phyloP scores from a whole-genome alignment of 345 rosid species.

The Trapa bicornis region DNA sequence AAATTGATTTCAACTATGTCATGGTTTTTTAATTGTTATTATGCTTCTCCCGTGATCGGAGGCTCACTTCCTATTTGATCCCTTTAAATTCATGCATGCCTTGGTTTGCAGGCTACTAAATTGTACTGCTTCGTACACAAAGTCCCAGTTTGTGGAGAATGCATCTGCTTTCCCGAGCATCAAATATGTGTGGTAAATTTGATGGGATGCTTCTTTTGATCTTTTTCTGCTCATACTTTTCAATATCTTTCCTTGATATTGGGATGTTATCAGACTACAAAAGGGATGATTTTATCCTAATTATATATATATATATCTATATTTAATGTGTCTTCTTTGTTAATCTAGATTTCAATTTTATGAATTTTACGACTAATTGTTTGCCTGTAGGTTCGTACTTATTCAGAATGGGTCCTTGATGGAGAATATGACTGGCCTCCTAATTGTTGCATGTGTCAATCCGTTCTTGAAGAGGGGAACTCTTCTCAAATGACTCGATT shows the following conservation, averaged over 20 bases:
- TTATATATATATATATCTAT: not conserved
- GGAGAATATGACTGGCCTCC: constrained; percentile 97
- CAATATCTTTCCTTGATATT: not conserved
- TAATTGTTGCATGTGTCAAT: constrained; percentile 78
- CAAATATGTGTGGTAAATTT: constrained; percentile 74
- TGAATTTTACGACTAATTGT: not conserved
- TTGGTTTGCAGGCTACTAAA: constrained; percentile 76
- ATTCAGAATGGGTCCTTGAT: constrained; percentile 99
- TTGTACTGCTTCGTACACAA: constrained; percentile 95
- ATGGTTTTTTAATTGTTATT: not conserved
- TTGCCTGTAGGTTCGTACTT: constrained; percentile 59
- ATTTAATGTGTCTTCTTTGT: not conserved
- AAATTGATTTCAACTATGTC: not conserved
- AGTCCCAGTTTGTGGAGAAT: constrained; percentile 95
- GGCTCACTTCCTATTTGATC: too few relatives aligned
- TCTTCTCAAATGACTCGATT: constrained; percentile 68
- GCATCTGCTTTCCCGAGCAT: constrained; percentile 93
- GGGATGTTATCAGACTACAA: not conserved
- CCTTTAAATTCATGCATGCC: too few relatives aligned
- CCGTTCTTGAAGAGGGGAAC: constrained; percentile 51
- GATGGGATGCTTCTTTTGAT: not conserved
- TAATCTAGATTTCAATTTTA: not conserved
- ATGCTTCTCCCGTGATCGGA: not conserved
- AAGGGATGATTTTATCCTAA: not conserved
- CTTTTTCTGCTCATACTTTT: not conserved